Percentiles rank a stretch among this genome's conserved stretches.
These are phyloP conservation scores for Candida manassasensis DNA, from an alignment of 805 yeast genomes.

Conservation along the genomic window DNA sequence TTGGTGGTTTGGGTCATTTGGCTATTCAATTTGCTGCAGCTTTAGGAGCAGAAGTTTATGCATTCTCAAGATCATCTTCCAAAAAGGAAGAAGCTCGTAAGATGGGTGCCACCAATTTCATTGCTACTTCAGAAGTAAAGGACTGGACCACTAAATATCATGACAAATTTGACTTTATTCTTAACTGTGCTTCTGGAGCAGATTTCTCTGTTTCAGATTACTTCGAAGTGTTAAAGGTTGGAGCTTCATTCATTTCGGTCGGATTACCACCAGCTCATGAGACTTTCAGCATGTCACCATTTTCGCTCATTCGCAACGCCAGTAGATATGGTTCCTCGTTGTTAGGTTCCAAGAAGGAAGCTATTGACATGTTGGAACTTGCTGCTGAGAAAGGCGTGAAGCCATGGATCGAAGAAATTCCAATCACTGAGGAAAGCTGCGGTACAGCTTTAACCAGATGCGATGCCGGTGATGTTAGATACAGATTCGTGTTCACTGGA, in stretches of 20 bases:
- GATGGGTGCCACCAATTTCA: constrained; percentile 25
- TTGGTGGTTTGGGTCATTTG: constrained; percentile 66
- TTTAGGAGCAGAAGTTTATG: constrained; percentile 50
- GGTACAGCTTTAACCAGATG: constrained; percentile 29
- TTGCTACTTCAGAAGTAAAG: constrained; percentile 48
- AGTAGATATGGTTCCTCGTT: constrained; percentile 24
- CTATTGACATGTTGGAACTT: constrained; percentile 31
- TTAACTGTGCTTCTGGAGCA: constrained; percentile 51
- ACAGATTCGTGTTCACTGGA: constrained; percentile 56
- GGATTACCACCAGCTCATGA: constrained; percentile 24
- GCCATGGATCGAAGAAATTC: constrained; percentile 33
- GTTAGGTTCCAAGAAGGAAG: constrained; percentile 32
- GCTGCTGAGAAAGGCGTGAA: constrained; percentile 31
- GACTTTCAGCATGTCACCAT: constrained; percentile 17
- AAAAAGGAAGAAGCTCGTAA: constrained; percentile 25
- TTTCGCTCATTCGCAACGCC: constrained; percentile 20
- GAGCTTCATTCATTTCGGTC: constrained; percentile 21
- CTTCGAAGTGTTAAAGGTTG: constrained; percentile 25
- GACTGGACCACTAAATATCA: constrained; percentile 30
- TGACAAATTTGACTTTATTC: constrained; percentile 45
- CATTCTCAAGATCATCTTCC: constrained; percentile 25
- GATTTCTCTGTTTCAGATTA: constrained; percentile 46
- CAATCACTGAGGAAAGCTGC: constrained; percentile 28
- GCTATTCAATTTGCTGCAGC: constrained; percentile 56
- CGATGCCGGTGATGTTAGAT: constrained; percentile 30